Conservation (phyloP, 257 asterid genomes). For the Ilex aquifolium region DNA sequence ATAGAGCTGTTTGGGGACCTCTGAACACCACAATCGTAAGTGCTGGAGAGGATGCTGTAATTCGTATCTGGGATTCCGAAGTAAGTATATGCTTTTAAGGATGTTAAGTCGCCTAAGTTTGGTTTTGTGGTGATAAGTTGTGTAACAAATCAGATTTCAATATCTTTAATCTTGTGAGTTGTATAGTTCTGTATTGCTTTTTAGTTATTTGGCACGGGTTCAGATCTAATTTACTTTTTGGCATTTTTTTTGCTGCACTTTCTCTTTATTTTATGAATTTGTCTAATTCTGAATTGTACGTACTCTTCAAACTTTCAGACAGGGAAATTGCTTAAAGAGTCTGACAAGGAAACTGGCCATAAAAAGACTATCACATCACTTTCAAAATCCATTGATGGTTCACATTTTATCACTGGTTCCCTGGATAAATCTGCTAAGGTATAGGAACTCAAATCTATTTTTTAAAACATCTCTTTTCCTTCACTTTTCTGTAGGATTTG, state of each 20-base stretch:
- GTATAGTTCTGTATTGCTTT: too few species aligned
- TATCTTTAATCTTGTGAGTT: too few species aligned
- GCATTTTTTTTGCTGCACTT: constrained; percentile 3
- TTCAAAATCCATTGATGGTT: constrained; percentile 59
- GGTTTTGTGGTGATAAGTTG: neutral
- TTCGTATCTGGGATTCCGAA: constrained; percentile 95
- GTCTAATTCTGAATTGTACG: neutral
- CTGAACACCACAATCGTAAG: constrained; percentile 75
- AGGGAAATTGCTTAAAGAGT: constrained; percentile 62
- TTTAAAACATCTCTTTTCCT: neutral
- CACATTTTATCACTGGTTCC: constrained; percentile 86
- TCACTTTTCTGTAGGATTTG: neutral
- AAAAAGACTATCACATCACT: constrained; percentile 78
- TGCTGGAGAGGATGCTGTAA: constrained; percentile 76
- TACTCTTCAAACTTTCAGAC: constrained; percentile 37
- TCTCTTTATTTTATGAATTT: neutral
- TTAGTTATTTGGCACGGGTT: too few species aligned
- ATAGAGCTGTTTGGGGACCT: constrained; percentile 98
- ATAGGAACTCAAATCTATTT: neutral
- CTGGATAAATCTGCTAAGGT: constrained; percentile 94
- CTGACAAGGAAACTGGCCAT: constrained; percentile 73
- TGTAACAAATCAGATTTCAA: neutral
- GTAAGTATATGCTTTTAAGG: constrained; percentile 44
- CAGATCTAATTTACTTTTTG: too few species aligned
- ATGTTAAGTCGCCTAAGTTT: neutral